These are phyloP conservation scores for Plasmodium ovale DNA, from an alignment of 169 alveolate species.

Conservation along the genomic window DNA sequence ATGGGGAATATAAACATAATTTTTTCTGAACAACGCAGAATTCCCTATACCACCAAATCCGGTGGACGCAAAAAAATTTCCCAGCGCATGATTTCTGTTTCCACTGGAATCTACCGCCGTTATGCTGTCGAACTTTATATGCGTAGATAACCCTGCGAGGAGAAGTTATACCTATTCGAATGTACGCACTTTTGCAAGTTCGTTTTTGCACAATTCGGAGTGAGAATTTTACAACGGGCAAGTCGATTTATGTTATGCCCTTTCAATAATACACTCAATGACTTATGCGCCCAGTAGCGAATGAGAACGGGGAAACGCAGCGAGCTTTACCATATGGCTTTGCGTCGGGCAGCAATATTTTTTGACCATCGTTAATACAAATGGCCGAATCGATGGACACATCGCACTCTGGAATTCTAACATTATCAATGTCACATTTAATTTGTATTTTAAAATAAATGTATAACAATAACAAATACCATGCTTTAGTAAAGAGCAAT, in stretches of 20 bases:
- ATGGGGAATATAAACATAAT: conserved; percentile 84
- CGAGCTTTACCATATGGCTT: conserved; percentile 76
- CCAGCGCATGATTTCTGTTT: conserved; percentile 87
- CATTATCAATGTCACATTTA: conserved; percentile 35
- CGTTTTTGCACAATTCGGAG: too few species aligned
- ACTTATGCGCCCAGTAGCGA: too few species aligned
- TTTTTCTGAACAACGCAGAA: conserved; percentile 88
- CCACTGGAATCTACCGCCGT: conserved; percentile 90
- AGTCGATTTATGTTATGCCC: too few species aligned
- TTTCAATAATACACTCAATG: too few species aligned
- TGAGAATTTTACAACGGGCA: too few species aligned
- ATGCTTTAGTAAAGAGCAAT: conserved; percentile 33
- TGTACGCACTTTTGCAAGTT: background rate
- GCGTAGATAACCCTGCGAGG: conserved; percentile 84
- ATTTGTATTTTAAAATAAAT: conserved; percentile 22
- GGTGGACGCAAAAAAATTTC: conserved; percentile 87
- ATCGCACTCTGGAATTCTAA: conserved; percentile 79
- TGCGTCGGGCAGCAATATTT: conserved; percentile 81
- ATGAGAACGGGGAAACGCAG: background rate
- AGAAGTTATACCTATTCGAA: background rate
- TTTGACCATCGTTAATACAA: conserved; percentile 82
- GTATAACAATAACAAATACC: conserved; percentile 25
- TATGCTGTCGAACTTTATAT: conserved; percentile 85
- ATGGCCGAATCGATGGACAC: conserved; percentile 84
- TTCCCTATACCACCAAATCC: conserved; percentile 92